A percentile compares a stretch with the other conserved stretches of the same genome.
Conservation (phyloP, 2,329 filamentous ascomycete species). For the Ophiostoma perfectum region DNA sequence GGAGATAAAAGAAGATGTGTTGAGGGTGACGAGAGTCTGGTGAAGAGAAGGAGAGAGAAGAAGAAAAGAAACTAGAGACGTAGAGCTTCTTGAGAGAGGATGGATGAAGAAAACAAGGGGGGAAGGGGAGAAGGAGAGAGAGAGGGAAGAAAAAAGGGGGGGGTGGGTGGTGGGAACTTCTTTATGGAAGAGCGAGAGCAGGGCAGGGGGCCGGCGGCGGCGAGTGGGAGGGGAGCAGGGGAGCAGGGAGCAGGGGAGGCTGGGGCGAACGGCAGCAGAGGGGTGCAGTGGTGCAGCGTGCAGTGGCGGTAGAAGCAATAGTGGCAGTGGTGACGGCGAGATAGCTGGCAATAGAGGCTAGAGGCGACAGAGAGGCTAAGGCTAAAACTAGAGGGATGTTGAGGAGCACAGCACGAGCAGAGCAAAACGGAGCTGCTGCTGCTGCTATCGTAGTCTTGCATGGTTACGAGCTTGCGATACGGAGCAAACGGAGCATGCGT, state of each 20-base stretch:
- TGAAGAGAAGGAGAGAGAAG: slow-evolving; percentile 12
- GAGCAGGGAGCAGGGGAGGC: slow-evolving; percentile 19
- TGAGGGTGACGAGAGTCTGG: slow-evolving; percentile 10
- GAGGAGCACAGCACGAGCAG: not conserved
- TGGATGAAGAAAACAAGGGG: slow-evolving; percentile 27
- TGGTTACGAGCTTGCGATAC: not conserved
- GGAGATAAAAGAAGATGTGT: slow-evolving; percentile 10
- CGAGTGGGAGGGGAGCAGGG: slow-evolving; percentile 12
- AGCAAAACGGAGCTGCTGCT: slow-evolving; percentile 6
- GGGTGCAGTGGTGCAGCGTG: slow-evolving; percentile 7
- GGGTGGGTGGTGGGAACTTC: slow-evolving; percentile 28
- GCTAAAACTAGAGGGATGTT: not conserved
- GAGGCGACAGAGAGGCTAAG: not conserved
- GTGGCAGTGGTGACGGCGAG: slow-evolving; percentile 2
- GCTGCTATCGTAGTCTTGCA: not conserved
- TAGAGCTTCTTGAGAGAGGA: slow-evolving; percentile 29
- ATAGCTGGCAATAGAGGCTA: not conserved
- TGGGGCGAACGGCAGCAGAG: slow-evolving; percentile 23
- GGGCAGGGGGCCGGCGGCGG: slow-evolving; percentile 24
- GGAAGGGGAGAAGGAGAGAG: slow-evolving; percentile 27
- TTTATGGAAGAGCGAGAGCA: slow-evolving; percentile 19
- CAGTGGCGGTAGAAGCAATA: slow-evolving; percentile 1
- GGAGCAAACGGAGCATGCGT: not conserved
- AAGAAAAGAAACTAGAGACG: slow-evolving; percentile 22
- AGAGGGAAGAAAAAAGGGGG: slow-evolving; percentile 36